These are phyloP conservation scores for Hypoxylon rickii DNA, from an alignment of 495 filamentous ascomycete species.

Conservation along the genomic window DNA sequence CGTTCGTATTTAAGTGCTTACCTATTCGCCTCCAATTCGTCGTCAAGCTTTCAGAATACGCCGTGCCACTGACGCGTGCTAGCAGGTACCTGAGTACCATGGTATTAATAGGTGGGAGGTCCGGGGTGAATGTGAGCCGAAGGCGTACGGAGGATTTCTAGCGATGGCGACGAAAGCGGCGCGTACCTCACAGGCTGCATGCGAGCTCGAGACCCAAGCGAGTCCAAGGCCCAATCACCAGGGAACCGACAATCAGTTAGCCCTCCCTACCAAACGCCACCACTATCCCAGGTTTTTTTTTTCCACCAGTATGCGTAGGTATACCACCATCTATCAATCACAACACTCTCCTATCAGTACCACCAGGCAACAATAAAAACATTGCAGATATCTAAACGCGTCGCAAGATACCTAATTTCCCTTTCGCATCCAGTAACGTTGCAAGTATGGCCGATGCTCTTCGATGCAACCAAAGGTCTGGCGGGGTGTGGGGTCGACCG, in stretches of 20 bases:
- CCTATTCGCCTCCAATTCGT: too few species aligned
- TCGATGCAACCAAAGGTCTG: slow-evolving; percentile 27
- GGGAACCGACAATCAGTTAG: too few species aligned
- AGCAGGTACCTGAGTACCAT: too few species aligned
- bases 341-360: not conserved
- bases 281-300: not conserved
- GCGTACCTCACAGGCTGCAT: not conserved
- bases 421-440: slow-evolving; percentile 30
- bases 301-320: not conserved
- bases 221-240: too few species aligned
- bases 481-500: slow-evolving; percentile 18
- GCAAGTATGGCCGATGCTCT: slow-evolving; percentile 24
- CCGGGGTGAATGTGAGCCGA: not conserved
- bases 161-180: not conserved
- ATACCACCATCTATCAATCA: not conserved
- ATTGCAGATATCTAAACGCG: slow-evolving; percentile 1
- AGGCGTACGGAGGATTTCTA: not conserved
- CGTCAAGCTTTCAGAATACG: too few species aligned
- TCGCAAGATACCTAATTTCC: slow-evolving; percentile 15
- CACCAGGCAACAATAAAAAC: not conserved
- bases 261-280: too few species aligned
- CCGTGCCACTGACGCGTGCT: too few species aligned
- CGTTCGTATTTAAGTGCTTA: too few species aligned
- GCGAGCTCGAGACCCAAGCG: not conserved
- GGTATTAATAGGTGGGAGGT: not conserved